Evolutionary conservation across 306 rosid genomes (phyloP), one percentile per base, ranked within the genome.

Genomic region (Parietaria judaica): DNA sequence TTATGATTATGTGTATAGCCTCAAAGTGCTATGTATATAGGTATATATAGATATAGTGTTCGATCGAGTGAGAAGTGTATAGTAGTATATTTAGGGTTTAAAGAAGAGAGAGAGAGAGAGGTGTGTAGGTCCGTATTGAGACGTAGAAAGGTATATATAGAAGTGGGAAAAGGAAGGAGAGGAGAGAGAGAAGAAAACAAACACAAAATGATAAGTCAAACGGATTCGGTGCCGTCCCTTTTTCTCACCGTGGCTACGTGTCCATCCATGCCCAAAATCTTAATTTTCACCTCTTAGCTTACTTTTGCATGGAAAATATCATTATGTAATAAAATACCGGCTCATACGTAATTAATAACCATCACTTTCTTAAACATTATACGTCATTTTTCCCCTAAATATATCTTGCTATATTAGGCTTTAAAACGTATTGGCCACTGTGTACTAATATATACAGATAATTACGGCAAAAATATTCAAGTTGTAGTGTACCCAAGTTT

Each of bases 191-290:
- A 35, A 46, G 13, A 46, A 13, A 46, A 7, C 50, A 49, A 49
- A 4, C 53, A 49, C 15, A 49, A 49, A 7, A 43, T 3, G 56
- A 5, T 34, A 78, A 87, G 92, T 85, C 88, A 85, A 83, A 79
- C 11, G 75, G 76, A 72, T 85, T 85, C 84, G 90, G 96, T 79
- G 86, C 94, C 94, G 90, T 77, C 96, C 96, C 56, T 51, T 68
- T 71, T 54, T 68, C 64, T 64, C 70, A 64, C 47, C 54, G 8
- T 65, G 58, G 69, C 67, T 31, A 85, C 96, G 96, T 88, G 90
- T 83, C 96, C 31, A 23, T 23, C 81, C 72, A 41, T 5, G 45
- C 7, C 7, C 45, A 41, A 41, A 41, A 41, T 5, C 9, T 5
- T 5, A 5, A 41, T 5, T 41, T 41, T 8, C 45, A 41, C 45